Evolutionary conservation across 306 rosid species (phyloP).

Genomic region (Castanea mollissima): DNA sequence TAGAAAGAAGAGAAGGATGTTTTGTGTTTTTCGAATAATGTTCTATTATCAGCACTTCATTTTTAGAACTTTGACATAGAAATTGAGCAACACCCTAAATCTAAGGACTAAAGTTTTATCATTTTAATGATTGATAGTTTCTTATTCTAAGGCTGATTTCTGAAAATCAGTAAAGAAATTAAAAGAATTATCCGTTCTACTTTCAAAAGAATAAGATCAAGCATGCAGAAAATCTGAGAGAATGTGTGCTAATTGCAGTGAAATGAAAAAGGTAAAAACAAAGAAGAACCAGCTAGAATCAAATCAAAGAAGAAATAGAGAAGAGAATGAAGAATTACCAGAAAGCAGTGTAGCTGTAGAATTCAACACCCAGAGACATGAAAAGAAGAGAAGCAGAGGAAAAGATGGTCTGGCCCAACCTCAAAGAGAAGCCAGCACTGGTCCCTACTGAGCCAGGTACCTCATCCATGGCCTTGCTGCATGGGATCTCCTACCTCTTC

Average conservation of each 20-base stretch:
- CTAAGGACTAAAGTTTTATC: not conserved
- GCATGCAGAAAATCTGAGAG: not conserved
- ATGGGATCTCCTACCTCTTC: not conserved
- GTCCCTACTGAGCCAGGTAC: constrained; percentile 81
- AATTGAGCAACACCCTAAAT: not conserved
- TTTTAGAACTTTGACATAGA: not conserved
- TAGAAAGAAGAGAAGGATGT: not conserved
- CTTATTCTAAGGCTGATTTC: not conserved
- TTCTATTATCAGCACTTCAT: not conserved
- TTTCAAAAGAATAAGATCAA: not conserved
- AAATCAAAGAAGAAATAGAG: not conserved
- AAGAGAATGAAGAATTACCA: constrained; percentile 43
- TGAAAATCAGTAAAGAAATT: not conserved
- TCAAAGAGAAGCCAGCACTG: constrained; percentile 60
- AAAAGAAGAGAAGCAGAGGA: constrained; percentile 82
- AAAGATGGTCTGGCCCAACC: constrained; percentile 78
- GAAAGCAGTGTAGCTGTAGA: constrained; percentile 88
- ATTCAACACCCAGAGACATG: constrained; percentile 82
- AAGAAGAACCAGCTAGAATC: not conserved
- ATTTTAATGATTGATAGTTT: not conserved
- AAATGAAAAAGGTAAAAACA: not conserved
- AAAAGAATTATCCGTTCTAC: not conserved
- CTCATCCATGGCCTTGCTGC: constrained; percentile 54
- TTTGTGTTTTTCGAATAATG: not conserved
- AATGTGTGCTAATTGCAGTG: not conserved